Base-by-base conservation (phyloP, 1,284 basidiomycete species). In the Ustilago curta region DNA sequence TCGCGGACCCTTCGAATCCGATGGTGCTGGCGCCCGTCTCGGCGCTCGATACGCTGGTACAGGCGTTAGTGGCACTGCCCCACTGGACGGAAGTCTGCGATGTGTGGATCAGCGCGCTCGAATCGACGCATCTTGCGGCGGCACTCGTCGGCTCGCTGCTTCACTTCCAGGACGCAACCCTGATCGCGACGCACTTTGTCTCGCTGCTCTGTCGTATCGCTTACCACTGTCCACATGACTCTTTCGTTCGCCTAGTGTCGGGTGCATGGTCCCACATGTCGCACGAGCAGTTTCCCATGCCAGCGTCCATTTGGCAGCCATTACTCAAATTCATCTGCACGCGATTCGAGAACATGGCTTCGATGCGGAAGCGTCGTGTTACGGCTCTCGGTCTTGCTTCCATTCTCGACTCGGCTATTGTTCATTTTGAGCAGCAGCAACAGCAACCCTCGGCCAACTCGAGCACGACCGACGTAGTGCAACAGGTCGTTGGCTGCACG, bases 271-370 rank as follows among this genome's bases (percentile, higher is more conserved):
- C 49, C 40, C 23, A 65, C 19, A 58, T 78, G 62, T 42, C 51
- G 19, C 61, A 65, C 43, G 44, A 58, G 16, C 35, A 59, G 37
- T 75, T 51, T 31, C 49, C 68, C 0, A 54, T 48, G 4, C 52
- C 60, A 4, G 54, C 56, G 25, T 37, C 64, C 7, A 21, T 75
- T 43, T 79, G 72, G 70, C 47, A 45, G 35, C 52, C 70, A 4
- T 57, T 80, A 31, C n/a, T 80, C 48, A 58, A 60, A 8, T 57
- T 52, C 6, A 52, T 79, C 47, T 70, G 77, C 50, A 49, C 62
- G 11, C 59, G 74, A 11, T 82, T 80, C 50, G 80, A 81, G 40
- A 80, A 76, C 63, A 83, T 82, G 76, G 53, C 80, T 31, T 77
- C 80, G 16, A 48, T 63, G 23, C 70, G 80, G 11, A 73, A 77